Conservation (phyloP, 371 early-diverging fungal species). For the Quaeritorhiza haematococci region DNA sequence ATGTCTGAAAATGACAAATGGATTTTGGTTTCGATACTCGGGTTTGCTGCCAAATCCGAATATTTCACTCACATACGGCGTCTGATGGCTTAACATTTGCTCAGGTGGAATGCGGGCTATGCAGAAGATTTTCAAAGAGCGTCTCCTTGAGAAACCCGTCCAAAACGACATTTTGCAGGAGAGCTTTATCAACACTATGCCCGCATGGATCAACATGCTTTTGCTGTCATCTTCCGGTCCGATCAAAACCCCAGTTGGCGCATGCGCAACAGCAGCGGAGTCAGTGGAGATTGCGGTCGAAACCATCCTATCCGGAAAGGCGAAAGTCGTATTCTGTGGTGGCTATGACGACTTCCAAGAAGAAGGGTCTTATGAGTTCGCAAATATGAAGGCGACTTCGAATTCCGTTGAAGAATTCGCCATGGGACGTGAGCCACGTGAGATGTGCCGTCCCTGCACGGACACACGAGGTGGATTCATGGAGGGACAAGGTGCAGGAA, state of each 20-base stretch:
- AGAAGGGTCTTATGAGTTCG: constrained; percentile 92
- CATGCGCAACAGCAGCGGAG: constrained; percentile 90
- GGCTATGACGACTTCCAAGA: constrained; percentile 92
- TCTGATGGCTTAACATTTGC: no score
- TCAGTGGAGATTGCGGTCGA: constrained; percentile 91
- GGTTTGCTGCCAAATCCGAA: no score
- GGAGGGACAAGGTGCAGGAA: constrained; percentile 92
- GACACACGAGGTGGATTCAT: constrained; percentile 92
- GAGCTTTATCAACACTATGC: constrained; percentile 93
- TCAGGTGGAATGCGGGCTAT: constrained; percentile 60
- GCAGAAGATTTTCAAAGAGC: constrained; percentile 69
- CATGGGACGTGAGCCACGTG: constrained; percentile 79
- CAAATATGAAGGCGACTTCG: constrained; percentile 95
- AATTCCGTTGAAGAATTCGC: constrained; percentile 80
- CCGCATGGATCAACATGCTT: constrained; percentile 96
- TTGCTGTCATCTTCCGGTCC: constrained; percentile 90
- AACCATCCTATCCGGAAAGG: constrained; percentile 85
- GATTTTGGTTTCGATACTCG: no score
- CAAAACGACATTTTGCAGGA: constrained; percentile 94
- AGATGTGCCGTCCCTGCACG: constrained; percentile 90
- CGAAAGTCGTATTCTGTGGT: constrained; percentile 92
- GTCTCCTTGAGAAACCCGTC: constrained; percentile 75
- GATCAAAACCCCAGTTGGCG: constrained; percentile 94
- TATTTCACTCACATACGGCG: no score
- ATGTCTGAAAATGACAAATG: no score